Evolutionary conservation across 1,284 basidiomycete genomes (phyloP).

Genomic region (Malassezia obtusa): DNA sequence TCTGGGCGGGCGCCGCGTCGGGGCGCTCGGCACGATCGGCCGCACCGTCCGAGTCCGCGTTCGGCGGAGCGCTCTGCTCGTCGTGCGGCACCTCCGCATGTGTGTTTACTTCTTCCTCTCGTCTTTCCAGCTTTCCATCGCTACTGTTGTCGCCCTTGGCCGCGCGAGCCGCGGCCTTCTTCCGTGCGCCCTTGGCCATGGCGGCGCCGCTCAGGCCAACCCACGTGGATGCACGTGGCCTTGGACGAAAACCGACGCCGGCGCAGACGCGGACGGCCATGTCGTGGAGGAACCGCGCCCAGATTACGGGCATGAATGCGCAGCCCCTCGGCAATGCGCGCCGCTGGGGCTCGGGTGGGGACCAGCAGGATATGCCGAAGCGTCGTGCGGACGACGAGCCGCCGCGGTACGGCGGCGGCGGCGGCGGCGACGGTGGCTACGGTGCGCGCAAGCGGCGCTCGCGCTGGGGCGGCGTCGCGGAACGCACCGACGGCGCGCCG

Average conservation of each 20-base stretch:
- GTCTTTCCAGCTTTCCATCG: too few species aligned
- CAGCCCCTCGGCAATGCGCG: constrained; percentile 33
- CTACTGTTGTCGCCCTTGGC: background rate
- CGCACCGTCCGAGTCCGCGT: background rate
- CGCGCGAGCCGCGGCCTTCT: background rate
- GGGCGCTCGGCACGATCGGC: background rate
- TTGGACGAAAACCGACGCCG: background rate
- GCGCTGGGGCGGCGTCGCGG: constrained; percentile 40
- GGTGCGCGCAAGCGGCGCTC: constrained; percentile 43
- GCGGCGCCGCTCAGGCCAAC: background rate
- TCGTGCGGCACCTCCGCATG: too few species aligned
- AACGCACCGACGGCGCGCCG: constrained; percentile 28
- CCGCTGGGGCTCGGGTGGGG: constrained; percentile 32
- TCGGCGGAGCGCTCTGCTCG: too few species aligned
- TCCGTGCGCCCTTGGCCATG: constrained; percentile 4
- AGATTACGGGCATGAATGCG: constrained; percentile 45
- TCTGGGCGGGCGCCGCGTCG: background rate
- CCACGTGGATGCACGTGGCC: constrained; percentile 9
- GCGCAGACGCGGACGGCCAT: constrained; percentile 20
- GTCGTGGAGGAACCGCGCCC: constrained; percentile 45
- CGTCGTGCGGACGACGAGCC: background rate
- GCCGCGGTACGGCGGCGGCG: background rate
- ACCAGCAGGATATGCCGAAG: constrained; percentile 3
- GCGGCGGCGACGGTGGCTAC: background rate
- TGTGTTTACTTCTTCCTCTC: too few species aligned